Percentiles rank a stretch among this genome's conserved stretches.
phyloP scores from a whole-genome alignment of 805 yeast genomes.

The Starmerella sirachaensis region DNA sequence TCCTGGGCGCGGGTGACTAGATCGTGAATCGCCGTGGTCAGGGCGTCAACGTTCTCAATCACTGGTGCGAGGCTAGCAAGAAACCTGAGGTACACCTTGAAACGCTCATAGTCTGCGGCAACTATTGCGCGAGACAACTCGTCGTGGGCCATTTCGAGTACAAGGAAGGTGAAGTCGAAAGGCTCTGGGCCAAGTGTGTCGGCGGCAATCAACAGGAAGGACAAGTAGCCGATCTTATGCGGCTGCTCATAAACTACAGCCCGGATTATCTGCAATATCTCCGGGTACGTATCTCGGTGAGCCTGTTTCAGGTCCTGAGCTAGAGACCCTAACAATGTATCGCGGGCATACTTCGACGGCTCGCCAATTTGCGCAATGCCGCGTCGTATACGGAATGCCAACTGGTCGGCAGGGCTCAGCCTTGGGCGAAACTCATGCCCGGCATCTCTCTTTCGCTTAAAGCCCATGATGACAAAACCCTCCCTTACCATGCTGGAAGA shows the following conservation, averaged over 20 bases:
- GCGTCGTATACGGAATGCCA: slow-evolving; percentile 21
- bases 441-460: slow-evolving; percentile 19
- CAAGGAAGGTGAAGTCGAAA: slow-evolving; percentile 52
- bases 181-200: not conserved
- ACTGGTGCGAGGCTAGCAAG: slow-evolving; percentile 54
- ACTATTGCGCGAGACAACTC: slow-evolving; percentile 48
- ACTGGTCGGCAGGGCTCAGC: slow-evolving; percentile 16
- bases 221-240: slow-evolving; percentile 65
- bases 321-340: slow-evolving; percentile 21
- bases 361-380: slow-evolving; percentile 54
- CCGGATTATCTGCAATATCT: slow-evolving; percentile 49
- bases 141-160: slow-evolving; percentile 57
- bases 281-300: slow-evolving; percentile 51
- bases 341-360: slow-evolving; percentile 26
- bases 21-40: slow-evolving; percentile 24
- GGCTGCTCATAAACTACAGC: slow-evolving; percentile 81
- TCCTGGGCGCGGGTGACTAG: not conserved
- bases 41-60: slow-evolving; percentile 37
- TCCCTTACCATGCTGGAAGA: too few relatives aligned
- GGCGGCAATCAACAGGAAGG: slow-evolving; percentile 39
- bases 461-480: too few relatives aligned
- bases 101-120: slow-evolving; percentile 42
- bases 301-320: slow-evolving; percentile 35
- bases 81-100: slow-evolving; percentile 62
- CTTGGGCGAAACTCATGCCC: slow-evolving; percentile 14